Percentiles rank a stretch among this genome's conserved stretches.
These are phyloP conservation scores for Lactuca sativa DNA, from an alignment of 129 eudicot genomes.

Conservation along the genomic window DNA sequence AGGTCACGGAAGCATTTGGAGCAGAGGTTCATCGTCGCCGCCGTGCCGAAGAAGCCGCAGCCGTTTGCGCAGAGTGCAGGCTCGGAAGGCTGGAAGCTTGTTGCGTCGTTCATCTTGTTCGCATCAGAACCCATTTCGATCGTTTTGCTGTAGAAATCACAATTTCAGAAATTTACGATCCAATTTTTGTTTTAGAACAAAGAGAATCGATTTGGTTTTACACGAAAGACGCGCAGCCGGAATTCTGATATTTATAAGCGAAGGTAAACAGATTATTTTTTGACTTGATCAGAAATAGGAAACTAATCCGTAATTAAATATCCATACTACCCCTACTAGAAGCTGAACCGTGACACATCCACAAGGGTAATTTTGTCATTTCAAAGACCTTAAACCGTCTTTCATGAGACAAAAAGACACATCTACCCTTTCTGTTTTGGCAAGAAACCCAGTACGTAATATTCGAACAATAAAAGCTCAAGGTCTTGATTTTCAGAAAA, in stretches of 20 bases:
- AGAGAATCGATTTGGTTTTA: neutral
- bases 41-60: constrained; percentile 81
- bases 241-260: constrained; percentile 5
- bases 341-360: neutral
- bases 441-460: neutral
- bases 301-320: constrained; percentile 17
- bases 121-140: constrained; percentile 55
- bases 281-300: constrained; percentile 8
- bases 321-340: constrained; percentile 21
- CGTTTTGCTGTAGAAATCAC: neutral
- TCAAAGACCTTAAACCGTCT: neutral
- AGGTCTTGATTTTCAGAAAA: neutral
- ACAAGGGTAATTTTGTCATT: constrained; percentile 16
- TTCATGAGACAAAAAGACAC: constrained; percentile 1
- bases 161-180: neutral
- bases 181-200: neutral
- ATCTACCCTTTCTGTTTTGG: neutral
- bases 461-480: neutral
- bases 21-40: constrained; percentile 64
- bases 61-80: constrained; percentile 65
- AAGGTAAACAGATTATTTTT: constrained; percentile 2
- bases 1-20: constrained; percentile 67
- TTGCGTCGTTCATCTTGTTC: constrained; percentile 55
- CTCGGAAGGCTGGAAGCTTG: constrained; percentile 56
- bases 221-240: neutral